These are phyloP conservation scores for Sarcodon sp. DNA, from an alignment of 768 basidiomycete species.

Conservation along the genomic window DNA sequence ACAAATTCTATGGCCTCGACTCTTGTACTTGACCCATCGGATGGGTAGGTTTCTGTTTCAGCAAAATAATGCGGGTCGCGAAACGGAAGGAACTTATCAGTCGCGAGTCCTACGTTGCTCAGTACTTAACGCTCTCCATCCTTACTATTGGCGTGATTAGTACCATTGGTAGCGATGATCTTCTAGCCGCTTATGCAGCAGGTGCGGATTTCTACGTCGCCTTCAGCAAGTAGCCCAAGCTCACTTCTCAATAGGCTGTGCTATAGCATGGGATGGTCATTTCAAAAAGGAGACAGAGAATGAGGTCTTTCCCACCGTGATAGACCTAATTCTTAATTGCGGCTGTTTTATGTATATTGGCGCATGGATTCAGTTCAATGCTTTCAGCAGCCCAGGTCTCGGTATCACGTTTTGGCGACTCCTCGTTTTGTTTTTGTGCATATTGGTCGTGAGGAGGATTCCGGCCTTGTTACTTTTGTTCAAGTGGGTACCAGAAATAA, in stretches of 20 bases:
- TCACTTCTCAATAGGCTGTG: slow-evolving; percentile 42
- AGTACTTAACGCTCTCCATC: slow-evolving; percentile 62
- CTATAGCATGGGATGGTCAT: slow-evolving; percentile 86
- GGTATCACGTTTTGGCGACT: slow-evolving; percentile 65
- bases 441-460: slow-evolving; percentile 69
- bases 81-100: slow-evolving; percentile 55
- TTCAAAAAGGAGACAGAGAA: slow-evolving; percentile 74
- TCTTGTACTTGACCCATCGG: neutral
- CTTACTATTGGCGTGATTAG: slow-evolving; percentile 72
- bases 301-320: slow-evolving; percentile 80
- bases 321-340: slow-evolving; percentile 79
- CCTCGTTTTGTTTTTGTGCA: slow-evolving; percentile 47
- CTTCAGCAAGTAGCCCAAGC: neutral
- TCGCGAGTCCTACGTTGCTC: slow-evolving; percentile 78
- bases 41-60: slow-evolving; percentile 45
- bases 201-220: slow-evolving; percentile 22
- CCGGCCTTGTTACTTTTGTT: slow-evolving; percentile 71
- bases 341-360: slow-evolving; percentile 78
- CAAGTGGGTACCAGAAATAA: slow-evolving; percentile 78
- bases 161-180: slow-evolving; percentile 75
- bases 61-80: slow-evolving; percentile 59
- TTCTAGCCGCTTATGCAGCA: slow-evolving; percentile 81
- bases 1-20: neutral
- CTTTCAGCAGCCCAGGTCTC: slow-evolving; percentile 41
- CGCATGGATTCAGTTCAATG: slow-evolving; percentile 67